phyloP scores from a whole-genome alignment of 805 yeast species.

The Wickerhamia fluorescens region DNA sequence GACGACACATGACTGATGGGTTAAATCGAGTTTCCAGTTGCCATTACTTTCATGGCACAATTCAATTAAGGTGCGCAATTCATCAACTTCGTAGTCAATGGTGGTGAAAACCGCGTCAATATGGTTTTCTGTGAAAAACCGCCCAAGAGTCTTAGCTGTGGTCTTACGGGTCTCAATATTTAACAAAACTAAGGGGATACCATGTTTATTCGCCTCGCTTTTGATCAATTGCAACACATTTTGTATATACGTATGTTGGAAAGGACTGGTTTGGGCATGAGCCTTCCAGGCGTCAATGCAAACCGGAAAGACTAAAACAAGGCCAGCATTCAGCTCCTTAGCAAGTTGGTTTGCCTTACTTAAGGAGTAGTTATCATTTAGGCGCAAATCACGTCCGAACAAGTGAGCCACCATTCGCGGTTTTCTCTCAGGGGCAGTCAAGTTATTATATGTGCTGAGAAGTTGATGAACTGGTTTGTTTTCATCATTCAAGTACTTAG shows the following conservation, averaged over 20 bases:
- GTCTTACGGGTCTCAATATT: conserved; percentile 28
- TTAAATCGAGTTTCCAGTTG: neutral
- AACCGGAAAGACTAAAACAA: conserved; percentile 35
- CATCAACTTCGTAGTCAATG: conserved; percentile 40
- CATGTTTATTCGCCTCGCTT: conserved; percentile 19
- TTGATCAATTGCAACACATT: conserved; percentile 25
- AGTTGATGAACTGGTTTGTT: conserved; percentile 22
- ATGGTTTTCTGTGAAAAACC: conserved; percentile 18
- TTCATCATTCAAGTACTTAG: conserved; percentile 21
- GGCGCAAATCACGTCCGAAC: conserved; percentile 41
- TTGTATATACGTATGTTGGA: conserved; percentile 33
- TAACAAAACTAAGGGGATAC: conserved; percentile 35
- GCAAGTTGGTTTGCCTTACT: conserved; percentile 28
- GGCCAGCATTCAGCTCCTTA: conserved; percentile 18
- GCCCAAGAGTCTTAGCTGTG: conserved; percentile 13
- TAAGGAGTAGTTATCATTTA: conserved; percentile 38
- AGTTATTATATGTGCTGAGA: conserved; percentile 2
- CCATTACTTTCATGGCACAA: conserved; percentile 6
- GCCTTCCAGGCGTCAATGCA: conserved; percentile 34
- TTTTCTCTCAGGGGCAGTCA: neutral
- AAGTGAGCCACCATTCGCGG: conserved; percentile 9
- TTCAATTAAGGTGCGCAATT: conserved; percentile 22
- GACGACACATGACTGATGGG: conserved; percentile 37
- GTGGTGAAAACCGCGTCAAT: conserved; percentile 27
- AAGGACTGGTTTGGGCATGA: conserved; percentile 35